Conservation (phyloP, 208 protist species). For the Trypanosoma boissoni region DNA sequence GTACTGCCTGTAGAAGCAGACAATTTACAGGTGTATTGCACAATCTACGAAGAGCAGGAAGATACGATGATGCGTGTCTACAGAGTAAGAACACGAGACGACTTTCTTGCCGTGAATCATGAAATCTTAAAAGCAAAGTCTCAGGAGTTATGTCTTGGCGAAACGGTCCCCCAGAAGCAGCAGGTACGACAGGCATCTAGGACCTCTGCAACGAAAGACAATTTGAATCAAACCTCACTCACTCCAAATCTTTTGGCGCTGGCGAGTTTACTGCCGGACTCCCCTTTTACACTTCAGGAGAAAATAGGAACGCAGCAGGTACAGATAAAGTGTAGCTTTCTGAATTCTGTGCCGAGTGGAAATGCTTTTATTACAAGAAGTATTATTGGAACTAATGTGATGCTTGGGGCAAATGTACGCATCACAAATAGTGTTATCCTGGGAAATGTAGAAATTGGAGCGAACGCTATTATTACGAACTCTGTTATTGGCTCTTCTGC, state of each 20-base stretch:
- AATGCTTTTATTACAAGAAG: slow-evolving; percentile 67
- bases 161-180: slow-evolving; percentile 12
- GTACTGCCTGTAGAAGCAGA: slow-evolving; percentile 50
- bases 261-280: slow-evolving; percentile 41
- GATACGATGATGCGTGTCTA: slow-evolving; percentile 42
- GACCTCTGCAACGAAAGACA: not conserved
- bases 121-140: slow-evolving; percentile 74
- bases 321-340: slow-evolving; percentile 58
- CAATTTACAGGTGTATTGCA: slow-evolving; percentile 70
- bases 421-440: slow-evolving; percentile 76
- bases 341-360: slow-evolving; percentile 46
- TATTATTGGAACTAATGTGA: slow-evolving; percentile 75
- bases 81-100: slow-evolving; percentile 62
- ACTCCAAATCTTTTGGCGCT: slow-evolving; percentile 34
- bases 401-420: slow-evolving; percentile 44
- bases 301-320: slow-evolving; percentile 37
- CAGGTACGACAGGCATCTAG: not conserved
- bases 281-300: slow-evolving; percentile 49
- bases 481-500: slow-evolving; percentile 62
- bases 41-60: slow-evolving; percentile 64
- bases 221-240: not conserved
- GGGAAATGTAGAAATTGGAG: slow-evolving; percentile 66
- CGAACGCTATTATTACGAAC: slow-evolving; percentile 39
- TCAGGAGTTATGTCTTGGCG: slow-evolving; percentile 32
- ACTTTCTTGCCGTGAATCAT: slow-evolving; percentile 58